Base-by-base conservation (phyloP, 23 red algal genomes). In the Agarophyton chilense region DNA sequence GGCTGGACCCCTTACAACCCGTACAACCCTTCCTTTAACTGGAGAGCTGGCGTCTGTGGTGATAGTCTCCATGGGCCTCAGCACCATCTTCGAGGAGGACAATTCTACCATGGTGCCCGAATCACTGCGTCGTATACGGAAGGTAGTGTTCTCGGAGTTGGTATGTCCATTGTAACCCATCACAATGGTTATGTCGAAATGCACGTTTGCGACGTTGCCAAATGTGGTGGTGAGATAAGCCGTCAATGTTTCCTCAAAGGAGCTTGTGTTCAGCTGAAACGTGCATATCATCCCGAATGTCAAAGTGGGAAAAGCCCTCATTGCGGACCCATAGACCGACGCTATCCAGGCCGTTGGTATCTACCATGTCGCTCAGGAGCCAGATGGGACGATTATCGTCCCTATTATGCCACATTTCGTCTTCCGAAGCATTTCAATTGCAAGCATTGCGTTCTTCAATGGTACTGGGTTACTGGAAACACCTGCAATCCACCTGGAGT, bases 11-110 rank as follows among this genome's bases (percentile, higher is more conserved):
- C 81, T 0, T 94, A 83, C 42, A 41, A 50, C 35, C 91, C 91
- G 10, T 54, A 64, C 22, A 35, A 46, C 24, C 49, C 81, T 0
- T 25, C 32, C 50, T 94, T 86, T 49, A 51, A 38, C 19, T 94
- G 91, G 91, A 49, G 82, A 32, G 32, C 66, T n/a, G 91, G 81
- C 60, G 91, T 94, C 13, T 94, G 91, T 43, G 91, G 91, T 19
- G 91, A 94, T 68, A 41, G 49, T 28, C 25, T 75, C 44, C 22
- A 60, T 28, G 58, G 61, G 28, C 40, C 26, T 1, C 67, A 73
- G 71, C 76, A 79, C 39, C 91, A 94, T 47, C n/a, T 72, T 1
- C 35, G 72, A 0, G 91, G 91, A 32, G 91, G 91, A 21, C 22
- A 10, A n/a, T 94, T 18, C 55, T 92, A 92, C 52, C 33, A 56